Percentiles rank a stretch among this genome's conserved stretches.
These are phyloP conservation scores for Chimonanthus salicifolius DNA, from an alignment of 164 flowering plant species.

Conservation along the genomic window DNA sequence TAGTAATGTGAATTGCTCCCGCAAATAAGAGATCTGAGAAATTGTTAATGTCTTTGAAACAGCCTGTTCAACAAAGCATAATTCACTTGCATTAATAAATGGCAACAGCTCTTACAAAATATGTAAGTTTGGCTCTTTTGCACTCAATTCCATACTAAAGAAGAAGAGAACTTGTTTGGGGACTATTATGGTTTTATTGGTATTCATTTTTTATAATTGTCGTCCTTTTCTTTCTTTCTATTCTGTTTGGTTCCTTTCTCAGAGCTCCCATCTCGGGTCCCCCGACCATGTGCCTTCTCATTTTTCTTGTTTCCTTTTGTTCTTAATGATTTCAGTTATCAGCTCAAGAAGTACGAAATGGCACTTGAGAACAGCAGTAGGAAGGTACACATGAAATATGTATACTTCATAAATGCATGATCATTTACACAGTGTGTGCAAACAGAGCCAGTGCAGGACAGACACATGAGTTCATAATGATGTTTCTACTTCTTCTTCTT, in stretches of 20 bases:
- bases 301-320: too few species aligned
- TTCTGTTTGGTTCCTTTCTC: too few species aligned
- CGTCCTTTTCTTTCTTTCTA: too few species aligned
- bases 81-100: not conserved
- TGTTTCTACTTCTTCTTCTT: not conserved
- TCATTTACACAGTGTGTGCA: not conserved
- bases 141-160: too few species aligned
- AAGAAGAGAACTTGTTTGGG: too few species aligned
- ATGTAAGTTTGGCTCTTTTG: not conserved
- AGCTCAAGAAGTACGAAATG: too few species aligned
- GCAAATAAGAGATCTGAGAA: constrained; percentile 62
- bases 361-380: not conserved
- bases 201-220: too few species aligned
- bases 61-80: constrained; percentile 46
- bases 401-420: not conserved
- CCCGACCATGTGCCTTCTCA: too few species aligned
- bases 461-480: not conserved
- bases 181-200: too few species aligned
- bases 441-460: not conserved
- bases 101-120: not conserved
- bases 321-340: too few species aligned
- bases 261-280: too few species aligned
- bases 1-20: constrained; percentile 68
- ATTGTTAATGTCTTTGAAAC: constrained; percentile 76
- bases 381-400: not conserved